Conservation (phyloP, 768 basidiomycete species). For the Grammothele lineata region DNA sequence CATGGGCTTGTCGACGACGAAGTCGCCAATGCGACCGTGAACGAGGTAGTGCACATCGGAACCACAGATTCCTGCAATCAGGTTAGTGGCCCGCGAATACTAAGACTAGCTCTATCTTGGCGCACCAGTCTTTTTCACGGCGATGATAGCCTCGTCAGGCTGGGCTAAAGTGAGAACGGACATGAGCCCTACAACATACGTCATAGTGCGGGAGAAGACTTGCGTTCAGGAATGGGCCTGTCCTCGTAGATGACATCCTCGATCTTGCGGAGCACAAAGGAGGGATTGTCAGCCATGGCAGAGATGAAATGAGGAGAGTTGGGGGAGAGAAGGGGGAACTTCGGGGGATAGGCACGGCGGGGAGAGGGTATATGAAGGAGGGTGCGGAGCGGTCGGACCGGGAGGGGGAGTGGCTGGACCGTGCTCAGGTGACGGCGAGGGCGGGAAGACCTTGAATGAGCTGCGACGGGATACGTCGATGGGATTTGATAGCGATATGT, state of each 20-base stretch:
- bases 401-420: slow-evolving; percentile 6
- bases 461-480: too few species aligned
- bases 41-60: slow-evolving; percentile 84
- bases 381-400: slow-evolving; percentile 16
- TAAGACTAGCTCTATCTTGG: neutral
- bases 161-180: slow-evolving; percentile 42
- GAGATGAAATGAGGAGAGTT: slow-evolving; percentile 1
- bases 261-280: slow-evolving; percentile 71
- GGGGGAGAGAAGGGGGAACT: slow-evolving; percentile 3
- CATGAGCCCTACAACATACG: neutral
- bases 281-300: slow-evolving; percentile 69
- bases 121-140: slow-evolving; percentile 88
- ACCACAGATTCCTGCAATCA: slow-evolving; percentile 78
- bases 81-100: too few species aligned
- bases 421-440: slow-evolving; percentile 4
- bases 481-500: too few species aligned
- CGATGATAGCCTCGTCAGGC: slow-evolving; percentile 76
- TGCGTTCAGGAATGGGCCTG: slow-evolving; percentile 70
- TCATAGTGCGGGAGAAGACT: neutral
- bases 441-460: too few species aligned
- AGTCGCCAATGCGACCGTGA: slow-evolving; percentile 78
- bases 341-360: neutral
- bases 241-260: slow-evolving; percentile 69
- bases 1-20: slow-evolving; percentile 78
- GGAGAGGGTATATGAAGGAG: slow-evolving; percentile 13